phyloP scores from a whole-genome alignment of 495 filamentous ascomycete genomes.

The Penicillium roqueforti region DNA sequence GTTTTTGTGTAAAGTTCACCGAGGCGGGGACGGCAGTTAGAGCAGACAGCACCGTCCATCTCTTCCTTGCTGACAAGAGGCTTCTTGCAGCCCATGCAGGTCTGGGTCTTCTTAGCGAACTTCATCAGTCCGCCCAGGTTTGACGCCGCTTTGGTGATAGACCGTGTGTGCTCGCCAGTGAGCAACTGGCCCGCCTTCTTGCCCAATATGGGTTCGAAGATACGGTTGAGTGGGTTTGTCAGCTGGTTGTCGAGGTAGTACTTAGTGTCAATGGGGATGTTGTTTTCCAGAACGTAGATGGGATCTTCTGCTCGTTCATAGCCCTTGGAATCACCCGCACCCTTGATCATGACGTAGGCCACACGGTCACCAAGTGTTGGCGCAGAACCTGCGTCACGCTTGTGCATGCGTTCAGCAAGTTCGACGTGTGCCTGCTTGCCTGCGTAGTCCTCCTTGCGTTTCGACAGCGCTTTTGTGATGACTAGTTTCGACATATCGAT shows the following conservation, averaged over 20 bases:
- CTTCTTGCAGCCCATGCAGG: conserved; percentile 98
- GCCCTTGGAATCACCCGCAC: conserved; percentile 78
- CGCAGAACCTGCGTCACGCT: conserved; percentile 91
- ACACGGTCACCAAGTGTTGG: conserved; percentile 95
- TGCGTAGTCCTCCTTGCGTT: conserved; percentile 60
- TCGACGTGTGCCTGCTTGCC: conserved; percentile 94
- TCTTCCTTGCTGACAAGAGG: conserved; percentile 77
- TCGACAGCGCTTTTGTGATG: conserved; percentile 95
- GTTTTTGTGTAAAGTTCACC: conserved; percentile 94
- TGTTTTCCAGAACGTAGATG: conserved; percentile 94
- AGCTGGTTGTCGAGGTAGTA: conserved; percentile 99
- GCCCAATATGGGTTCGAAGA: conserved; percentile 96
- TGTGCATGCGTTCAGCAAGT: conserved; percentile 89
- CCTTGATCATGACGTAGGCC: conserved; percentile 97
- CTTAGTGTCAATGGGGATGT: conserved; percentile 95
- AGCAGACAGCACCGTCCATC: conserved; percentile 80
- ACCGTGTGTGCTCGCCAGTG: conserved; percentile 86
- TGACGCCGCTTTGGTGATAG: conserved; percentile 85
- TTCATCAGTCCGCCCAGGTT: conserved; percentile 94
- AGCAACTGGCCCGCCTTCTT: conserved; percentile 78
- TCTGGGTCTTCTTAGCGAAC: conserved; percentile 94
- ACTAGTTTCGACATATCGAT: conserved; percentile 99
- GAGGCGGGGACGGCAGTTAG: conserved; percentile 74
- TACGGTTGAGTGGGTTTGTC: conserved; percentile 85
- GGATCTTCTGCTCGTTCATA: conserved; percentile 97